Conservation (phyloP, 805 yeast genomes). For the Starmerella roubikii region DNA sequence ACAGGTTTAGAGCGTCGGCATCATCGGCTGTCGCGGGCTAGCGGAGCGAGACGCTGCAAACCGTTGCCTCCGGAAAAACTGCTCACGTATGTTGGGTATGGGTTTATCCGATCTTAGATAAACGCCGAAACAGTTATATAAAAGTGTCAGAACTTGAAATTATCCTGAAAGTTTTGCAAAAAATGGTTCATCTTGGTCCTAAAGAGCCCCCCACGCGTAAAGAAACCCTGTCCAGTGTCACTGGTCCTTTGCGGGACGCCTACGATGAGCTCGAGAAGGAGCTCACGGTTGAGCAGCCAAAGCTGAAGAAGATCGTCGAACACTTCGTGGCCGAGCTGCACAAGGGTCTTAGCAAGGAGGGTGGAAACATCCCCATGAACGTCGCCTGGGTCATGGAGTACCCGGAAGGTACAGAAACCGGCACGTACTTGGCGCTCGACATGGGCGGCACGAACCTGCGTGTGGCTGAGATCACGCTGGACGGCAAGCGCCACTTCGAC, state of each 20-base stretch:
- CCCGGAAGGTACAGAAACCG: slow-evolving; percentile 85
- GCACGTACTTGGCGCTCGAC: slow-evolving; percentile 84
- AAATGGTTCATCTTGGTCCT: slow-evolving; percentile 77
- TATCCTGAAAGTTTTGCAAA: slow-evolving; percentile 5
- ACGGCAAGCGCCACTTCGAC: slow-evolving; percentile 74
- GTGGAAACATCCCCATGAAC: slow-evolving; percentile 91
- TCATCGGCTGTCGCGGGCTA: too few relatives aligned
- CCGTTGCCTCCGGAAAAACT: too few relatives aligned
- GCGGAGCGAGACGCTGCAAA: too few relatives aligned
- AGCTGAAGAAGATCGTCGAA: slow-evolving; percentile 50
- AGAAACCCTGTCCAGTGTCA: slow-evolving; percentile 49
- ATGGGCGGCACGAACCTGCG: slow-evolving; percentile 96
- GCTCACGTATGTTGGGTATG: too few relatives aligned
- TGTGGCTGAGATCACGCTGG: slow-evolving; percentile 72
- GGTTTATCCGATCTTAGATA: too few relatives aligned
- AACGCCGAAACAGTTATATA: neutral
- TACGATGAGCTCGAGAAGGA: slow-evolving; percentile 43
- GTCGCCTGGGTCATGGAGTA: slow-evolving; percentile 92
- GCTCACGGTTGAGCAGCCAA: slow-evolving; percentile 48
- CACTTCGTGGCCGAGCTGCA: slow-evolving; percentile 70
- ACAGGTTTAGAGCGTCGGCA: too few relatives aligned
- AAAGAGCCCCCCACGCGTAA: slow-evolving; percentile 70
- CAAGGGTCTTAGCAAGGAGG: slow-evolving; percentile 50
- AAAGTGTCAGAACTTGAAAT: neutral
- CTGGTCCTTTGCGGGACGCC: slow-evolving; percentile 46